A percentile compares a stretch with the other conserved stretches of the same genome.
phyloP scores from a whole-genome alignment of 257 asterid species.

The Craterostigma plantagineum region DNA sequence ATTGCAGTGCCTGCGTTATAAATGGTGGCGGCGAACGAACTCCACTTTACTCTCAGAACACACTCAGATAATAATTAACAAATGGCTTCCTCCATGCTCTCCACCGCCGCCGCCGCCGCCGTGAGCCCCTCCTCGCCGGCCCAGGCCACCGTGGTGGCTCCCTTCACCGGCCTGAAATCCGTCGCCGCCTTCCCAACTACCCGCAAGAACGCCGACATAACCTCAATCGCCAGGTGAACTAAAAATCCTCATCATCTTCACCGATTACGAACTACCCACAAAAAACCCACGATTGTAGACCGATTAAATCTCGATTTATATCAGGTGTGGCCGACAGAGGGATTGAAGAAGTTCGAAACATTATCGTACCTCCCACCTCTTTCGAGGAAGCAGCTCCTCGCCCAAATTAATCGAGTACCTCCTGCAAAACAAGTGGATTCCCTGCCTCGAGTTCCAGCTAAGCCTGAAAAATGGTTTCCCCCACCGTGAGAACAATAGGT shows the following conservation, averaged over 20 bases:
- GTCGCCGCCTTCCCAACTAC: constrained; percentile 14
- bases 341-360: constrained; percentile 32
- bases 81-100: constrained; percentile 5
- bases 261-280: no score
- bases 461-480: constrained; percentile 9
- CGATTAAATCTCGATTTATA: no score
- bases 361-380: constrained; percentile 36
- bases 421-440: constrained; percentile 18
- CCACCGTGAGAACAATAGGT: constrained; percentile 15
- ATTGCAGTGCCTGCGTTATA: no score
- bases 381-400: constrained; percentile 21
- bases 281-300: no score
- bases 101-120: constrained; percentile 14
- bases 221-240: no score
- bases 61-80: no score
- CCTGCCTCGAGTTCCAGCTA: constrained; percentile 38
- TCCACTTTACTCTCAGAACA: no score
- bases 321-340: constrained; percentile 31
- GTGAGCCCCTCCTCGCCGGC: constrained; percentile 9
- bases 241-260: no score
- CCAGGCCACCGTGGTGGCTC: constrained; percentile 26
- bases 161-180: constrained; percentile 28
- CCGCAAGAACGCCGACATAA: constrained; percentile 19
- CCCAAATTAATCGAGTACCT: constrained; percentile 31
- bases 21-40: no score